Base-by-base conservation (phyloP, 106 monocot genomes). In the Apostasia ramifera region DNA sequence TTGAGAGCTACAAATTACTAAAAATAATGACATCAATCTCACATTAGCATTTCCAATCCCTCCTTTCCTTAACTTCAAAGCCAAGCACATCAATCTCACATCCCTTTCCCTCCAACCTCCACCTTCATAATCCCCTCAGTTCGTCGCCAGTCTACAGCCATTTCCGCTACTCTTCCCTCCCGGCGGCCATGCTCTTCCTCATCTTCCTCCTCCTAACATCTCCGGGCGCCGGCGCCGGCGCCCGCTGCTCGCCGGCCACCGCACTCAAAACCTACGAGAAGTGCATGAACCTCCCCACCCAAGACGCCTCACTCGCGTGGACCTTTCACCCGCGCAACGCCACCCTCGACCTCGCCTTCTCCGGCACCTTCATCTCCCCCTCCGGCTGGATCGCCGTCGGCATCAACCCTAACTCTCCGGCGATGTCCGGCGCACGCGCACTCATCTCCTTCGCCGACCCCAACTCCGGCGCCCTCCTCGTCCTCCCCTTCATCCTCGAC, bases 341-440 rank as follows among this genome's bases (percentile, higher is more conserved):
- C 73, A 89, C 86, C 47, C 75, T 93, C 46, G 71, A 89, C 57
- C 61, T 81, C 55, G 76, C 82, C 72, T 93, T 89, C 84, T 61
- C 77, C 57, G 83, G 81, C 69, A 14, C 51, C 66, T 84, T 86
- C 86, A 72, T 89, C 73, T 89, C 89, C 73, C 86, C 93, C 42
- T 86, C 85, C 51, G 93, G 89, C 60, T 93, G 93, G 93, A 86
- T 93, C 42, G 93, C 73, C 9, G 81, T 80, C 69, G 93, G 93
- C 41, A 65, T 93, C 79, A 93, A 93, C 84, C 86, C 84, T 0
- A 63, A 66, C 46, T 66, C 84, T 64, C 73, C 86, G 1, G 54
- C 81, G 53, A 93, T 93, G 93, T 80, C 80, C 63, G 91, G 93
- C 13, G 53, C 93, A 47, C 81, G 77, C 40, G 79, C 79, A 5